Base-by-base conservation (phyloP, 106 monocot genomes). In the Narthecium ossifragum region DNA sequence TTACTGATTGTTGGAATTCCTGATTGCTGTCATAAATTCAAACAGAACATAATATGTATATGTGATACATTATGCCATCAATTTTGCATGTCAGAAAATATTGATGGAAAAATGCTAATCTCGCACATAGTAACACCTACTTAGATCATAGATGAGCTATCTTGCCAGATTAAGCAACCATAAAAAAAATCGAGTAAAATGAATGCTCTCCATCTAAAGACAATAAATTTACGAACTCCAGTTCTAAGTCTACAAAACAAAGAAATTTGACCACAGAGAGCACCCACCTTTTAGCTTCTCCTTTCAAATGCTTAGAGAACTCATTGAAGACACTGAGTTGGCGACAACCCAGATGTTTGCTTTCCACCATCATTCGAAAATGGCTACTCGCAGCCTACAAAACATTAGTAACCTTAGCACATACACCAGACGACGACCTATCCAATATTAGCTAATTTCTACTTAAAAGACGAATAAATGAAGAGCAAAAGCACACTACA, bases 241-340 rank as follows among this genome's bases (percentile, higher is more conserved):
- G 8, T 25, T 23, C 53, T 7, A 26, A 53, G 8, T n/a, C 29
- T 29, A 17, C 31, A 55, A 55, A 12, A 4, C 20, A 58, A 50
- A 14, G 31, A 36, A 57, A 51, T n/a, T 10, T 33, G 12, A 46
- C 13, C 3, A 28, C n/a, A 20, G 40, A 62, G 21, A 32, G 46
- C 25, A 1, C 2, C 59, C 67, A 93, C 88, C 82, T 88, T 21
- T 78, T 82, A 40, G 77, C 84, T 69, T 93, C 81, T 67, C 88
- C 93, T 66, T 85, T 88, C 59, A 93, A 45, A 64, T 85, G 76
- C 73, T 93, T 85, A 6, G 84, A 85, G 34, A 93, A 88, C 71
- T 93, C 93, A 13, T 75, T 88, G 58, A 93, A 85, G 34, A 93
- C 68, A 61, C 88, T 80, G 12, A 88, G 77, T n/a, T 69, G 68